Evolutionary conservation across 2,329 filamentous ascomycete genomes (phyloP).

Genomic region (Sordariomycetes sp.): DNA sequence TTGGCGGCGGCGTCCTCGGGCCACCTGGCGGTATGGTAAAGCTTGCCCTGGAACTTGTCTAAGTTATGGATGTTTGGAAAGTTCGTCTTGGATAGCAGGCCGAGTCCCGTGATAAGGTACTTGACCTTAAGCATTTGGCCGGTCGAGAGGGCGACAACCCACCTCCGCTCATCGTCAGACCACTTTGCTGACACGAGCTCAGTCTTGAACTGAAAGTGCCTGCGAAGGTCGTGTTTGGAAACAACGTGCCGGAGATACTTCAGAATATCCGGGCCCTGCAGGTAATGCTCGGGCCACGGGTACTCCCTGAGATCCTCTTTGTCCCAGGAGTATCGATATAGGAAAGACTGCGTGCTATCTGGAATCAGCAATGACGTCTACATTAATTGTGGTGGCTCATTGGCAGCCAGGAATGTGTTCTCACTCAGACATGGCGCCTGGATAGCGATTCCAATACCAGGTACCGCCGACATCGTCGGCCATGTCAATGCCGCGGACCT

Average conservation of each 20-base stretch:
- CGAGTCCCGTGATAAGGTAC: constrained; percentile 17
- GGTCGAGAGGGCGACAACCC: constrained; percentile 18
- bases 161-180: constrained; percentile 16
- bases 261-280: constrained; percentile 5
- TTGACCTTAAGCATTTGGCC: constrained; percentile 13
- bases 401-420: constrained; percentile 45
- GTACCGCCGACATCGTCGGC: constrained; percentile 40
- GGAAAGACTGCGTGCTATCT: too few relatives aligned
- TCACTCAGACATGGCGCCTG: constrained; percentile 43
- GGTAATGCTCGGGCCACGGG: constrained; percentile 12
- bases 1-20: too few relatives aligned
- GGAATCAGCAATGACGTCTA: too few relatives aligned
- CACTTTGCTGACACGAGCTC: constrained; percentile 20
- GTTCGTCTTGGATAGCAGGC: constrained; percentile 19
- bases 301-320: constrained; percentile 24
- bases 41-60: constrained; percentile 21
- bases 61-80: constrained; percentile 22
- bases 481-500: too few relatives aligned
- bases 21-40: constrained; percentile 30
- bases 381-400: too few relatives aligned
- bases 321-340: too few relatives aligned
- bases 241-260: constrained; percentile 5
- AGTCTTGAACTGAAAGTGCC: constrained; percentile 30
- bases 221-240: constrained; percentile 15
- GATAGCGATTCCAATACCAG: constrained; percentile 50